Evolutionary conservation across 805 yeast genomes (phyloP).

Genomic region (Geotrichum ghanense): DNA sequence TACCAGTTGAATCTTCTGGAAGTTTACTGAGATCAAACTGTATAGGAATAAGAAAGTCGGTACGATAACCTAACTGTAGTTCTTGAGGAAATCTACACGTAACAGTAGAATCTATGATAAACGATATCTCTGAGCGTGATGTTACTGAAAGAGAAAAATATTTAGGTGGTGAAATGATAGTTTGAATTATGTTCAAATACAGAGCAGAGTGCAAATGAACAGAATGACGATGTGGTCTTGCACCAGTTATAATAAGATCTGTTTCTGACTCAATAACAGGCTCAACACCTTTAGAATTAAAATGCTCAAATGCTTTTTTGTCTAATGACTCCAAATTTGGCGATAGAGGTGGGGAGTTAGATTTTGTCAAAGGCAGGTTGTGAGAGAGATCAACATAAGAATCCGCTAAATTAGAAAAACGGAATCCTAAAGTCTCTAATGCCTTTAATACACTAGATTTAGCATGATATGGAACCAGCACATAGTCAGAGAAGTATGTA

Average conservation of each 20-base stretch:
- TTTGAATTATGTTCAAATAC: constrained; percentile 29
- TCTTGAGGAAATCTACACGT: constrained; percentile 33
- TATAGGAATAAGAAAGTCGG: constrained; percentile 47
- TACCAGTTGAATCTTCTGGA: constrained; percentile 53
- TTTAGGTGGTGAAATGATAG: constrained; percentile 22
- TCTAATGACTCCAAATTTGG: too few relatives aligned
- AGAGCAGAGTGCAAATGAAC: too few relatives aligned
- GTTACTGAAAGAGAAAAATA: constrained; percentile 22
- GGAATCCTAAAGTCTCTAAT: constrained; percentile 33
- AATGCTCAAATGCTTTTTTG: too few relatives aligned
- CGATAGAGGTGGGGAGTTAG: too few relatives aligned
- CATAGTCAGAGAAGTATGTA: constrained; percentile 53
- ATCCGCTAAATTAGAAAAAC: constrained; percentile 34
- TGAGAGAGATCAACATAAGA: constrained; percentile 29
- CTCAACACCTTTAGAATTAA: too few relatives aligned
- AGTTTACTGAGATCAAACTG: constrained; percentile 40
- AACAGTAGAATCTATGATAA: constrained; percentile 17
- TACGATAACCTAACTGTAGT: constrained; percentile 43
- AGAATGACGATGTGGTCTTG: too few relatives aligned
- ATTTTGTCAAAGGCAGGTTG: too few relatives aligned
- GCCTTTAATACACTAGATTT: constrained; percentile 36
- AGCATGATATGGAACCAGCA: constrained; percentile 40
- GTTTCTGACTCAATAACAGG: too few relatives aligned
- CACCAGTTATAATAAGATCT: too few relatives aligned
- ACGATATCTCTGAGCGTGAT: constrained; percentile 20